phyloP scores from a whole-genome alignment of 2,329 filamentous ascomycete genomes.

The Fusarium irregulare region DNA sequence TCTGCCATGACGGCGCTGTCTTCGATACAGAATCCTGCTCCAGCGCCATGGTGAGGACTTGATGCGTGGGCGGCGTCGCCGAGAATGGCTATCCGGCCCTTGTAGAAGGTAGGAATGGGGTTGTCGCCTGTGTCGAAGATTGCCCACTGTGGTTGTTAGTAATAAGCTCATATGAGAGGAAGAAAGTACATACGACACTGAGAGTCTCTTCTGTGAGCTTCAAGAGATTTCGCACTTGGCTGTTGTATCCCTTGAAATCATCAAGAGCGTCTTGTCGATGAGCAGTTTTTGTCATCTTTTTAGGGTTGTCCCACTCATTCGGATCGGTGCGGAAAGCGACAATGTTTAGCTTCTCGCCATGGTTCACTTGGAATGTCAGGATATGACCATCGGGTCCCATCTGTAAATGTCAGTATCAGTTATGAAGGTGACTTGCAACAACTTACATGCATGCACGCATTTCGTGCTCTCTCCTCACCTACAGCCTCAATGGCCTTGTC shows the following conservation, averaged over 20 bases:
- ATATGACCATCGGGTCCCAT: constrained; percentile 65
- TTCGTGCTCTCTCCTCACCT: constrained; percentile 51
- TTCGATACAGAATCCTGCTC: constrained; percentile 68
- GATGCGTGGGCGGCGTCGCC: constrained; percentile 74
- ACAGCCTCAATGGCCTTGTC: constrained; percentile 62
- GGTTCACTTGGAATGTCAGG: constrained; percentile 68
- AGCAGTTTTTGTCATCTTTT: constrained; percentile 35
- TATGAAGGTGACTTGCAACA: fast-evolving
- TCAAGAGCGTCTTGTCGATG: constrained; percentile 49
- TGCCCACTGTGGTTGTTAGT: constrained; percentile 52
- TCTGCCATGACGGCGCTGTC: constrained; percentile 57
- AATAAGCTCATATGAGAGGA: not conserved
- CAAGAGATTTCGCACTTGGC: constrained; percentile 48
- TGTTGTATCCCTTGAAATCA: constrained; percentile 52
- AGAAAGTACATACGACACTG: constrained; percentile 27
- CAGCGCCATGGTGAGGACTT: constrained; percentile 69
- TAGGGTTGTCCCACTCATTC: constrained; percentile 46
- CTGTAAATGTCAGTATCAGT: constrained; percentile 20
- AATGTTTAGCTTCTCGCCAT: constrained; percentile 66
- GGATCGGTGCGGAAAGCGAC: constrained; percentile 57
- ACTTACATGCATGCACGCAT: constrained; percentile 46
- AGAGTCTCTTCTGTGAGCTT: constrained; percentile 45
- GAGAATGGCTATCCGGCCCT: constrained; percentile 60
- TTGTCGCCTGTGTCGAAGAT: constrained; percentile 60
- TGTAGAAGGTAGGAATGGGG: constrained; percentile 56